phyloP scores from a whole-genome alignment of 495 filamentous ascomycete genomes.

The Lophiotrema nucula region DNA sequence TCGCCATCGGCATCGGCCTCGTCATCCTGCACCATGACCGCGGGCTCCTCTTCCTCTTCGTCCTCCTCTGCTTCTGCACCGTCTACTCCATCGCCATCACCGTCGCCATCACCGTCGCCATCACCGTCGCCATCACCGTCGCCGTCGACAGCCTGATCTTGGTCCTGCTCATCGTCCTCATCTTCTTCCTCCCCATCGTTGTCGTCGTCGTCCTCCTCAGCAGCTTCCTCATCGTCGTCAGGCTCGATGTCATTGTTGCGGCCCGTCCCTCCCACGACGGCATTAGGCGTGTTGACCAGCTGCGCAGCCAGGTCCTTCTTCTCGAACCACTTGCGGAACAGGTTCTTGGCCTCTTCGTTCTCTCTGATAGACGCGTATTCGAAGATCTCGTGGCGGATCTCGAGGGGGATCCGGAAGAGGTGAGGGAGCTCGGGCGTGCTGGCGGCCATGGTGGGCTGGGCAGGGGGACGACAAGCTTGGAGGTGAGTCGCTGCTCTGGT shows the following conservation, averaged over 20 bases:
- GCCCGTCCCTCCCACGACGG: not conserved
- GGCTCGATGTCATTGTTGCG: not conserved
- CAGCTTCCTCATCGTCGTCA: slow-evolving; percentile 11
- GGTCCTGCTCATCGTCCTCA: not conserved
- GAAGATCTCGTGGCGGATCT: slow-evolving; percentile 30
- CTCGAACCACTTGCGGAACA: slow-evolving; percentile 33
- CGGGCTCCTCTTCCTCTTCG: slow-evolving; percentile 6
- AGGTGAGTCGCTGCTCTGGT: not conserved
- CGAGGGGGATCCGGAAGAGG: slow-evolving; percentile 23
- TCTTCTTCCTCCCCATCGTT: slow-evolving; percentile 4
- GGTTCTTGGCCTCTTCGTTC: slow-evolving; percentile 5
- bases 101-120: slow-evolving; percentile 8
- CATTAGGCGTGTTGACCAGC: not conserved
- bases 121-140: slow-evolving; percentile 9
- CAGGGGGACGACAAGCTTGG: not conserved
- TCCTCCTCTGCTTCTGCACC: slow-evolving; percentile 5
- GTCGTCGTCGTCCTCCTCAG: slow-evolving; percentile 3
- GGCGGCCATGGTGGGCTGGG: slow-evolving; percentile 12
- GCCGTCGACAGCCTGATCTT: not conserved
- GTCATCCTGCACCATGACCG: not conserved
- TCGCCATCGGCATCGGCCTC: slow-evolving; percentile 8
- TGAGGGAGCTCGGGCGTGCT: not conserved
- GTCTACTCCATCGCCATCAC: slow-evolving; percentile 3
- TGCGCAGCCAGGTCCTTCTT: slow-evolving; percentile 20
- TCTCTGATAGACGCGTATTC: slow-evolving; percentile 7